Evolutionary conservation across 768 basidiomycete species (phyloP), one percentile per base, ranked within the genome.

Genomic region (Cystofilobasidium ferigula): DNA sequence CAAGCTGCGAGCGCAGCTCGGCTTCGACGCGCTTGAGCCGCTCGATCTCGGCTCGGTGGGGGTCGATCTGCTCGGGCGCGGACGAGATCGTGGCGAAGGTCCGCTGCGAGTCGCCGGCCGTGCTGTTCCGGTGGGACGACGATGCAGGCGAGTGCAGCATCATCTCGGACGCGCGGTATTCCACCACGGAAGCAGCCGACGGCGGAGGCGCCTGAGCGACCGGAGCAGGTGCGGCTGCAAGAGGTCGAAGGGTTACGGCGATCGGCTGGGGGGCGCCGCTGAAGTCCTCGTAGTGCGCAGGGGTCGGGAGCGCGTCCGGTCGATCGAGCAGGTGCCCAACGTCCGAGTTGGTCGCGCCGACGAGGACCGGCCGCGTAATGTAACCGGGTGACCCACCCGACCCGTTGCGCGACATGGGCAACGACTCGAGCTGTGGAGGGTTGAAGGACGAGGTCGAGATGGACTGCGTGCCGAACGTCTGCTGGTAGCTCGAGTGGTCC

Each of bases 341-440:
- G 20, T 45, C 43, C 24, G 40, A 8, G 40, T 60, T 60, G 18
- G 58, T 42, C 18, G 38, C 26, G 14, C 34, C 58, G 24, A 60
- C 30, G 38, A 60, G 58, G 58, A 60, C 58, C 20, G 58, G 58
- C 8, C 58, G 58, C 7, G 38, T 60, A 38, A 60, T 60, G 35
- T 42, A 9, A 3, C 9, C n/a, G 9, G 36, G 18, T 16, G 58
- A 24, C 9, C n/a, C n/a, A n/a, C n/a, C 4, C 2, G 58, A 38
- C 0, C n/a, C 5, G 28, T 42, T 24, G 6, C 43, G 28, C 38
- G 35, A 10, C 58, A 54, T 12, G 13, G 34, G 35, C 7, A 24
- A 18, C 38, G 58, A 38, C 18, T 59, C 57, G 13, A 24, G 32
- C 8, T n/a, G 26, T 14, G 26, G 38, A 12, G 54, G 20, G 35